Percentiles rank a stretch among this genome's conserved stretches.
These are phyloP conservation scores for Alternaria burnsii DNA, from an alignment of 2,329 filamentous ascomycete genomes.

Conservation along the genomic window DNA sequence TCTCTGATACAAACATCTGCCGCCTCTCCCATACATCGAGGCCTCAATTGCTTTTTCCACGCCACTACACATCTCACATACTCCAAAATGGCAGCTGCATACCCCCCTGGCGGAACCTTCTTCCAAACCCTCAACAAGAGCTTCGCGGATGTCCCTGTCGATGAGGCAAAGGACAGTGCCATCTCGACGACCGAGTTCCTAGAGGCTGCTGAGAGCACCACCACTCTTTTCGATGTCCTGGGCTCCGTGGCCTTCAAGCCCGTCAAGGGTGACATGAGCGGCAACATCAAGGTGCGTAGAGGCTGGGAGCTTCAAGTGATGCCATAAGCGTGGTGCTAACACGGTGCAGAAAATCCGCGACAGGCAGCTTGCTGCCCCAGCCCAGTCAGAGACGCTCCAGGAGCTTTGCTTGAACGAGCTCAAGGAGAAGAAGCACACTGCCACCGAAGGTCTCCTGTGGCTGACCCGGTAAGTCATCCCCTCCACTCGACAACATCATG, in stretches of 20 bases:
- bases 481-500: neutral
- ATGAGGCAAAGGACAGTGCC: constrained; percentile 75
- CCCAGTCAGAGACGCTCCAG: constrained; percentile 84
- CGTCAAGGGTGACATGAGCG: constrained; percentile 89
- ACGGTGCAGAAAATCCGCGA: constrained; percentile 81
- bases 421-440: constrained; percentile 86
- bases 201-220: constrained; percentile 86
- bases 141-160: constrained; percentile 83
- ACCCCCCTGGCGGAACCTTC: constrained; percentile 75
- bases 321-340: neutral
- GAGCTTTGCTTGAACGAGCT: constrained; percentile 86
- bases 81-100: constrained; percentile 39
- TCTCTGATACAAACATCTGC: constrained; percentile 5
- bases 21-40: neutral
- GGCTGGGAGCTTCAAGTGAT: neutral
- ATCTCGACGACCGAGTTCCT: constrained; percentile 88
- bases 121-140: constrained; percentile 85
- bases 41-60: constrained; percentile 2
- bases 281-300: constrained; percentile 81
- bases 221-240: constrained; percentile 78
- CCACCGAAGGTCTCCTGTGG: constrained; percentile 92
- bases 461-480: constrained; percentile 73
- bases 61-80: neutral
- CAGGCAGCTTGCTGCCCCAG: constrained; percentile 78
- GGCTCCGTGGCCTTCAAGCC: constrained; percentile 80